These are phyloP conservation scores for Beta macrorhiza DNA, from an alignment of 179 eudicot species.

Conservation along the genomic window DNA sequence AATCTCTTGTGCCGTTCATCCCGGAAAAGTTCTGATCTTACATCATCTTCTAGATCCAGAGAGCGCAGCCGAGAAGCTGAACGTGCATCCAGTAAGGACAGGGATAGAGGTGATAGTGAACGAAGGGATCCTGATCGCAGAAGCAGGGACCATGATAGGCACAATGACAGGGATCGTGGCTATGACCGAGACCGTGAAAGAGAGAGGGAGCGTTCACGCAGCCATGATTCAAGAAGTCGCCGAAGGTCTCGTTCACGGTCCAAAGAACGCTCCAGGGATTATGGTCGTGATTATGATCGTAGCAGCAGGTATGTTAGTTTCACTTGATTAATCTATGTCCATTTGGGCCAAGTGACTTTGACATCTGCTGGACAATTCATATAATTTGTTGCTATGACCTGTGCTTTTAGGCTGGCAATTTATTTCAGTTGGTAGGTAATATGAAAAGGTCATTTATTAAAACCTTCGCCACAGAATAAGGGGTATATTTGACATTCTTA, in stretches of 20 bases:
- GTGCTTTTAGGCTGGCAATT: not conserved
- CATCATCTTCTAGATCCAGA: constrained; percentile 55
- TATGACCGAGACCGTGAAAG: constrained; percentile 55
- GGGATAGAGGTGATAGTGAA: constrained; percentile 60
- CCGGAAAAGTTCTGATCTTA: not conserved
- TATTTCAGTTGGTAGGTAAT: not conserved
- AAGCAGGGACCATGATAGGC: constrained; percentile 74
- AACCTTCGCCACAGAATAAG: too few relatives aligned
- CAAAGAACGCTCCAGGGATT: constrained; percentile 60
- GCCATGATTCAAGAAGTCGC: constrained; percentile 77
- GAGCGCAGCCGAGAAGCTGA: constrained; percentile 72
- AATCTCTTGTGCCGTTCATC: not conserved
- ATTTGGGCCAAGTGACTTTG: not conserved
- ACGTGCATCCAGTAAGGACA: constrained; percentile 68
- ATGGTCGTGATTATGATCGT: constrained; percentile 81
- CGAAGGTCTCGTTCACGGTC: constrained; percentile 93
- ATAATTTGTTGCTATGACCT: not conserved
- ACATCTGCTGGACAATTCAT: not conserved
- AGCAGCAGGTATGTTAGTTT: constrained; percentile 41
- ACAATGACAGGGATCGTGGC: constrained; percentile 60
- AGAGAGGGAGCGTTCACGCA: constrained; percentile 68
- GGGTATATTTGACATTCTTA: too few relatives aligned
- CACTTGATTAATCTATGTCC: not conserved
- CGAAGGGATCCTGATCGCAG: constrained; percentile 66
- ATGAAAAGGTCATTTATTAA: too few relatives aligned